Evolutionary conservation across 805 yeast genomes (phyloP), one percentile per base, ranked within the genome.

Genomic region (Lipomyces chichibuensis): DNA sequence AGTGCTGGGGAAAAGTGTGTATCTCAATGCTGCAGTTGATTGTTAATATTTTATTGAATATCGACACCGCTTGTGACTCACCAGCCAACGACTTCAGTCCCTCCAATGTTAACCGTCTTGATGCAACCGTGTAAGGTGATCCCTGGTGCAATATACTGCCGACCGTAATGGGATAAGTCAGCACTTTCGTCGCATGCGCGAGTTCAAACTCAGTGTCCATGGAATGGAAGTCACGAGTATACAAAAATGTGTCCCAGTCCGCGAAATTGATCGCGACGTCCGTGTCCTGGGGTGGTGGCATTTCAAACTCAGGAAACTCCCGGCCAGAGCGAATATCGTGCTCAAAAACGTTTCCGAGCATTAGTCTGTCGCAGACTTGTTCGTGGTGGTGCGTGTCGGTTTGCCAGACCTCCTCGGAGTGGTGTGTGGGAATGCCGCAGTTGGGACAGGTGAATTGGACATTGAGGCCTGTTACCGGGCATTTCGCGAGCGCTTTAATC

Each of bases 341-440:
- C 78, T 95, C 99, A 78, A 88, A 94, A 62, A 91, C 85, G 78
- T 95, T 95, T 54, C 91, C 98, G 79, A 90, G 89, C 75, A 88
- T 89, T 81, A 95, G 84, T 56, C 85, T 79, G 75, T 92, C 91
- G 77, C 90, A 90, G 70, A 82, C 85, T 73, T 87, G 84, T 29
- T 80, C 75, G 74, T 91, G 97, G 77, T 93, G 93, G 29, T 84
- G 86, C 7, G 75, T 80, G 77, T 95, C 98, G 64, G 81, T 79
- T 74, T 88, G 88, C 97, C 98, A 95, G 0, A 97, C 97, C 71
- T 89, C 92, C 75, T 84, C 83, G 25, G 91, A 87, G 76, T 91
- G 96, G 77, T 95, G 99, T 3, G 99, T 95, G 29, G 99, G 99
- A 60, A 95, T 92, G 2, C 99, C 99, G 3, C 97, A 90, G 65